Conservation (phyloP, 1,284 basidiomycete genomes). For the Testicularia cyperi region DNA sequence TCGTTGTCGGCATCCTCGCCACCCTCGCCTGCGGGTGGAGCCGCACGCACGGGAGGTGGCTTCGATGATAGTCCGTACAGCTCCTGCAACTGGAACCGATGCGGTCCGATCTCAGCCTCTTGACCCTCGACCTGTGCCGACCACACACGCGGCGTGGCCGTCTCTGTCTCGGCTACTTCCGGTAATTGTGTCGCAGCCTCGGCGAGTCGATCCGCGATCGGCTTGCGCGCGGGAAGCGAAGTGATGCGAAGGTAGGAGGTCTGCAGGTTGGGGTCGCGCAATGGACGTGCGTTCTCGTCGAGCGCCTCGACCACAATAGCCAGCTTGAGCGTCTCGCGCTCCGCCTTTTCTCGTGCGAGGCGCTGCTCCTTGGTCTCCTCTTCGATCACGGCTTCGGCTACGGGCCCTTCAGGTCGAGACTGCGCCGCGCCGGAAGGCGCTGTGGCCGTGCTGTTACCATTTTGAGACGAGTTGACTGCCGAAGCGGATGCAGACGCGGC, state of each 20-base stretch:
- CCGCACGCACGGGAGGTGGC: slow-evolving; percentile 33
- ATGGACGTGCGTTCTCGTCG: slow-evolving; percentile 47
- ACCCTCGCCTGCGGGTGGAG: slow-evolving; percentile 10
- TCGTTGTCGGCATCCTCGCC: slow-evolving; percentile 10
- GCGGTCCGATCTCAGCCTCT: slow-evolving; percentile 55
- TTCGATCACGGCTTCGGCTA: slow-evolving; percentile 10
- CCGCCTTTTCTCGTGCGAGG: slow-evolving; percentile 42
- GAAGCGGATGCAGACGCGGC: neutral
- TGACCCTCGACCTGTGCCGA: slow-evolving; percentile 49
- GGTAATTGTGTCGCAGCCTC: slow-evolving; percentile 1
- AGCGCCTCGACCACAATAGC: slow-evolving; percentile 55
- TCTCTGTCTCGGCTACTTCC: neutral
- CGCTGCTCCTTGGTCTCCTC: slow-evolving; percentile 46
- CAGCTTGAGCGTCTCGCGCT: slow-evolving; percentile 50
- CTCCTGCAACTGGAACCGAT: slow-evolving; percentile 56
- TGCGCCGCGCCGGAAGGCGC: neutral
- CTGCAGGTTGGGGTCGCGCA: slow-evolving; percentile 49
- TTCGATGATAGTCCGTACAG: slow-evolving; percentile 50
- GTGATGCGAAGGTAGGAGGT: slow-evolving; percentile 50
- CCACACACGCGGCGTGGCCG: slow-evolving; percentile 19
- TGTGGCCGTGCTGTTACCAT: neutral
- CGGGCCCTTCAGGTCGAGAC: slow-evolving; percentile 1
- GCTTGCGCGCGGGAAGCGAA: slow-evolving; percentile 27
- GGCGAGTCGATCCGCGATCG: slow-evolving; percentile 6
- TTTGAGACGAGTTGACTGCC: neutral